These are phyloP conservation scores for Talaromyces marneffei DNA, from an alignment of 2,329 filamentous ascomycete species.

Conservation along the genomic window DNA sequence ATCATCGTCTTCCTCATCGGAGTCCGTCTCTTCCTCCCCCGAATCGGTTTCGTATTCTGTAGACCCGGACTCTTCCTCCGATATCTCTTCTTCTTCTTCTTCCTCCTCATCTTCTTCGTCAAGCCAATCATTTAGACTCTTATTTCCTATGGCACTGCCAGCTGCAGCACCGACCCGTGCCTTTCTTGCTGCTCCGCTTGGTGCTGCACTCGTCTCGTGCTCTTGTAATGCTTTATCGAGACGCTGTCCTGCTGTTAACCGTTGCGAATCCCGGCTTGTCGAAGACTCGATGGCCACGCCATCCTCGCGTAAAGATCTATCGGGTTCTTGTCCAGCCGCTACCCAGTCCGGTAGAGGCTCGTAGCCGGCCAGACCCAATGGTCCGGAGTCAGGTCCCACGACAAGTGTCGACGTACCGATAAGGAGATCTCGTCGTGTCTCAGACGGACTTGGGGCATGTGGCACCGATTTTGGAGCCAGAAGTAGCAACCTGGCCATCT, in stretches of 20 bases:
- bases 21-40: constrained; percentile 31
- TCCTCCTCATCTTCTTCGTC: constrained; percentile 53
- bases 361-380: constrained; percentile 73
- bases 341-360: constrained; percentile 81
- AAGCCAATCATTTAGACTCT: constrained; percentile 90
- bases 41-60: constrained; percentile 43
- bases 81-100: constrained; percentile 48
- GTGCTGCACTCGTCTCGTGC: constrained; percentile 29
- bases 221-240: constrained; percentile 41
- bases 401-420: constrained; percentile 84
- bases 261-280: constrained; percentile 15
- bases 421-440: constrained; percentile 68
- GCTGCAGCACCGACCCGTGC: constrained; percentile 37
- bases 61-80: constrained; percentile 37
- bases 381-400: constrained; percentile 66
- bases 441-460: constrained; percentile 81
- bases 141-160: constrained; percentile 41
- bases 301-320: constrained; percentile 63
- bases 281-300: constrained; percentile 35
- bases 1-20: constrained; percentile 38
- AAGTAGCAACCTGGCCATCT: constrained; percentile 83
- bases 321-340: constrained; percentile 69
- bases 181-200: constrained; percentile 19
- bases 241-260: constrained; percentile 37
- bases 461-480: constrained; percentile 92